These are phyloP conservation scores for Trichopus zeylanicus DNA, from an alignment of 116 monocot species.

Conservation along the genomic window DNA sequence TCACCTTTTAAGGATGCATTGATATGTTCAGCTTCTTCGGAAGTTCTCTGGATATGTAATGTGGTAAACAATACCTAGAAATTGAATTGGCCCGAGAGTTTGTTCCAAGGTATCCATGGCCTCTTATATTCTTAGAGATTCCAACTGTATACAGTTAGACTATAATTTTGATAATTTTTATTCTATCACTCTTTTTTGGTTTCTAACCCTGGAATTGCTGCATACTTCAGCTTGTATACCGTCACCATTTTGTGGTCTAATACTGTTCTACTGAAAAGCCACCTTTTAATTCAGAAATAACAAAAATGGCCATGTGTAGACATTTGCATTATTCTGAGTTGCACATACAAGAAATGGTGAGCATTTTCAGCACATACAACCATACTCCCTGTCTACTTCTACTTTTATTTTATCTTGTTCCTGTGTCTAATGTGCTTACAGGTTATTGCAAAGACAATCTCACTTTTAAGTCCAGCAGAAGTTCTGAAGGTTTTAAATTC, in stretches of 20 bases:
- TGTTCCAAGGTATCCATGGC: neutral
- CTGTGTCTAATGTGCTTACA: slow-evolving; percentile 12
- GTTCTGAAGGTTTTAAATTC: slow-evolving; percentile 68
- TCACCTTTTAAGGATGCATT: too few relatives aligned
- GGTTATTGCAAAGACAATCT: slow-evolving; percentile 75
- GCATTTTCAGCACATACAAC: too few relatives aligned
- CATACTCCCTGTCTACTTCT: neutral
- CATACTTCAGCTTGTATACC: neutral
- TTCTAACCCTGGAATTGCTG: neutral
- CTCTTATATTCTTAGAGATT: neutral
- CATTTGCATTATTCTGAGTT: too few relatives aligned
- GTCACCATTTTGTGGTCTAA: too few relatives aligned
- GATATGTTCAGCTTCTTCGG: too few relatives aligned
- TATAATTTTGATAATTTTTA: neutral
- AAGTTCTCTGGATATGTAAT: too few relatives aligned
- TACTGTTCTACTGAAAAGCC: too few relatives aligned
- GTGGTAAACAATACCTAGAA: too few relatives aligned
- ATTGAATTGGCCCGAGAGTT: too few relatives aligned
- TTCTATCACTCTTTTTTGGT: neutral
- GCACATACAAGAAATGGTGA: too few relatives aligned
- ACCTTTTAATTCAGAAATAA: too few relatives aligned
- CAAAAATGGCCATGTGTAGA: too few relatives aligned
- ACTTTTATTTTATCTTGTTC: neutral
- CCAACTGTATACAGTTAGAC: neutral
- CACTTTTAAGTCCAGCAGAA: slow-evolving; percentile 60